Base-by-base conservation (phyloP, 352 stramenopile species). In the Phytophthora cajani region DNA sequence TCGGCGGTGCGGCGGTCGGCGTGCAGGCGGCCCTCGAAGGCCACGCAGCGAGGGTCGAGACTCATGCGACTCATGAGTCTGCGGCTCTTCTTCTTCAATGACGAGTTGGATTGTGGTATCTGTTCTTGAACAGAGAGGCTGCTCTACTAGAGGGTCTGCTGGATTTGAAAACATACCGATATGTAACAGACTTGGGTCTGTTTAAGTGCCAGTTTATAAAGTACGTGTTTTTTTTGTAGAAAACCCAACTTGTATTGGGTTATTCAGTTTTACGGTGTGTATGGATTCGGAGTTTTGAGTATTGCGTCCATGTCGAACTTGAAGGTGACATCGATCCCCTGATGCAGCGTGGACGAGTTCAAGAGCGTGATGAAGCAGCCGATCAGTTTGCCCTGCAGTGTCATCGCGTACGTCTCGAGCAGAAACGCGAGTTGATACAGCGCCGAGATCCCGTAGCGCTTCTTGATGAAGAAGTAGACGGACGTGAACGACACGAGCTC, bases 1-100 rank as follows among this genome's bases (percentile, higher is more conserved):
- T 85, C 81, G 44, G 82, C 70, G 16, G 85, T 90, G 61, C 78
- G 75, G 53, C 73, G 67, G 58, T 93, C 85, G 19, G 81, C 83
- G 67, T 83, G 81, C 36, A 93, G 55, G 53, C 79, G 79, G 52
- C 81, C 85, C 32, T 86, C 74, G 38, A 74, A 81, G 49, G 73
- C 75, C 61, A 82, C 77, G 32, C 60, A 75, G 47, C 69, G 73
- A 40, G 76, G 72, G 57, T 78, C 76, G 38, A 83, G 69, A 38
- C 58, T 56, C 76, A 80, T 80, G 2, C 25, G 47, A 5, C 23
- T 27, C 23, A 23, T 19, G 49, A 19, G 46, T 9, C 47, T 16
- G 47, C 47, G 47, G n/a, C 47, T 25, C 21, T 53, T 53, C 46
- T 52, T 52, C 47, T n/a, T 49, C 42, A 53, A 53, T 53, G 47